Percentiles rank a stretch among this genome's conserved stretches.
These are phyloP conservation scores for Coemansia sp. DNA, from an alignment of 192 early-diverging fungal species.

Conservation along the genomic window DNA sequence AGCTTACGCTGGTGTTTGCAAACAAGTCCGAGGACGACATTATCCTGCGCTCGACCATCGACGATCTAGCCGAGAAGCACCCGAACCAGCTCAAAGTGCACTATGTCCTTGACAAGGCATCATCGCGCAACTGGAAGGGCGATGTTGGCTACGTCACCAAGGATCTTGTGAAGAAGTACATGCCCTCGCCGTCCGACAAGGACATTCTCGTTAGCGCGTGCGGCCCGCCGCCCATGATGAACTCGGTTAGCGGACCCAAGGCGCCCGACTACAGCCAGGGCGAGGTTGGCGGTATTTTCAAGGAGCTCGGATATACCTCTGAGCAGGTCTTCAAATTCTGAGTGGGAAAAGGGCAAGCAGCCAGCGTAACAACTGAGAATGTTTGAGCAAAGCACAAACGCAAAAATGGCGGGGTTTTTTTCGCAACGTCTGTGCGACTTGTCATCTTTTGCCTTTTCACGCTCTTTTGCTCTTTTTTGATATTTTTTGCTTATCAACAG, in stretches of 20 bases:
- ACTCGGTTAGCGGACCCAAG: constrained; percentile 75
- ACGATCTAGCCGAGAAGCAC: constrained; percentile 58
- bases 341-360: neutral
- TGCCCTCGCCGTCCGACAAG: constrained; percentile 60
- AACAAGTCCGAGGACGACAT: constrained; percentile 79
- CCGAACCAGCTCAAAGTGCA: constrained; percentile 65
- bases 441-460: neutral
- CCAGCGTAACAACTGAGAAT: no score
- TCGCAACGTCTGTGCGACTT: neutral
- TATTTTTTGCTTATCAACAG: neutral
- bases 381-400: no score
- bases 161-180: constrained; percentile 65
- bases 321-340: constrained; percentile 84
- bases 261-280: constrained; percentile 82
- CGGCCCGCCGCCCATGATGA: constrained; percentile 73
- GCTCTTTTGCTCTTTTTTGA: neutral
- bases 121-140: constrained; percentile 64
- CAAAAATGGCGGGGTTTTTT: no score
- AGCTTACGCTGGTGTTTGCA: constrained; percentile 74
- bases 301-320: constrained; percentile 71
- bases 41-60: constrained; percentile 67
- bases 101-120: constrained; percentile 66
- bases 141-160: constrained; percentile 74
- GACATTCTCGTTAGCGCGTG: constrained; percentile 64
- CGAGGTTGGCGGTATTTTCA: constrained; percentile 76